Evolutionary conservation across 805 yeast genomes (phyloP).

Genomic region (Candida silvicultrix): DNA sequence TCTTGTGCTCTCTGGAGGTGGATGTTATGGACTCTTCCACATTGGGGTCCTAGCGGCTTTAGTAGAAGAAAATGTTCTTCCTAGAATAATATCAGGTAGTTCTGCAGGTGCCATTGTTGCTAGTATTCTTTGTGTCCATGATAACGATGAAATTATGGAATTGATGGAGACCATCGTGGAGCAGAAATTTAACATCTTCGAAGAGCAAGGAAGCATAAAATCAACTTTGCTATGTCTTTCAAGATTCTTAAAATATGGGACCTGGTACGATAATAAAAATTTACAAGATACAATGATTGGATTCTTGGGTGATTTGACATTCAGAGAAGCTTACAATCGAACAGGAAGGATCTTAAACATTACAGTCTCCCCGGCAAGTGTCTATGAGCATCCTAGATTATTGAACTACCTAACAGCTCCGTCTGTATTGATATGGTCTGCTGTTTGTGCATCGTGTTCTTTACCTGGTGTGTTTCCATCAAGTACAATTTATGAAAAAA

Average conservation of each 20-base stretch:
- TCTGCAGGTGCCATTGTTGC: slow-evolving; percentile 97
- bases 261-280: slow-evolving; percentile 77
- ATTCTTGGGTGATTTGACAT: slow-evolving; percentile 84
- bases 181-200: slow-evolving; percentile 46
- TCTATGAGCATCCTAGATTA: slow-evolving; percentile 85
- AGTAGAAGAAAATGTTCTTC: slow-evolving; percentile 67
- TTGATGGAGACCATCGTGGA: slow-evolving; percentile 43
- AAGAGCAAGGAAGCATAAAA: slow-evolving; percentile 42
- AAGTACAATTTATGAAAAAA: slow-evolving; percentile 77
- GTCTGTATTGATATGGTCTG: slow-evolving; percentile 78
- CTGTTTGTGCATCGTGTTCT: slow-evolving; percentile 91
- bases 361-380: slow-evolving; percentile 87
- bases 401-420: slow-evolving; percentile 78
- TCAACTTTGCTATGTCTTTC: slow-evolving; percentile 45
- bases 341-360: slow-evolving; percentile 91
- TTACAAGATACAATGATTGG: slow-evolving; percentile 67
- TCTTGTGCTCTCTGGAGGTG: slow-evolving; percentile 91
- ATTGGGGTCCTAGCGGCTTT: slow-evolving; percentile 86
- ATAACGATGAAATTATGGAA: slow-evolving; percentile 59
- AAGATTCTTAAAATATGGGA: slow-evolving; percentile 72
- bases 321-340: slow-evolving; percentile 89
- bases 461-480: slow-evolving; percentile 90
- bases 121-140: slow-evolving; percentile 75
- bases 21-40: slow-evolving; percentile 88
- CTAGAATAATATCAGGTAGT: slow-evolving; percentile 86